phyloP scores from a whole-genome alignment of 805 yeast genomes.

The Candida odintsovae region DNA sequence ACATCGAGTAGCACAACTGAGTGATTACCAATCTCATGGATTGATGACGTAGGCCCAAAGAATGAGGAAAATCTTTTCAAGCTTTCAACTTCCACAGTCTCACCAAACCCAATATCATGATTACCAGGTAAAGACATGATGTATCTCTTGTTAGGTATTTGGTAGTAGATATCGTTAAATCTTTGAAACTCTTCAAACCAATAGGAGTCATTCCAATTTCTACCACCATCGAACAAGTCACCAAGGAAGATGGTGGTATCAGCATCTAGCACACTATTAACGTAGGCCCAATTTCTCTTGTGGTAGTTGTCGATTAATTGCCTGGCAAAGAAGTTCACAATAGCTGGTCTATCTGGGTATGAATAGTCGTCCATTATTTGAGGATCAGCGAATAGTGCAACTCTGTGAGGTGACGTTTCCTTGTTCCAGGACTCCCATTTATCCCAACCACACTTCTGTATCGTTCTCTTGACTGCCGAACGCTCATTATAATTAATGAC shows the following conservation, averaged over 20 bases:
- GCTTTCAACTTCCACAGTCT: conserved; percentile 52
- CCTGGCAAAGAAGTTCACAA: conserved; percentile 49
- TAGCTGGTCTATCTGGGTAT: conserved; percentile 62
- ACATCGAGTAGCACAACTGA: conserved; percentile 75
- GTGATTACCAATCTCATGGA: conserved; percentile 56
- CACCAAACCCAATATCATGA: conserved; percentile 94
- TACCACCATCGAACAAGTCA: conserved; percentile 91
- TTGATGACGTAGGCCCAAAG: conserved; percentile 67
- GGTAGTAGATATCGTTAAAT: conserved; percentile 62
- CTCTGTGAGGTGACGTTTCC: conserved; percentile 35
- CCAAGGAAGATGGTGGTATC: conserved; percentile 78
- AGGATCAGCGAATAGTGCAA: conserved; percentile 83
- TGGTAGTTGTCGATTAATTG: conserved; percentile 72
- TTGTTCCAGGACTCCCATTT: conserved; percentile 58
- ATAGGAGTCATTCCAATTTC: conserved; percentile 68
- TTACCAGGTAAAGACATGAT: conserved; percentile 73
- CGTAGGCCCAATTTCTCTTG: conserved; percentile 61
- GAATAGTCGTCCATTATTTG: conserved; percentile 88
- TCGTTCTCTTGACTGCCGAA: conserved; percentile 37
- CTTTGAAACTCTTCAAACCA: conserved; percentile 72
- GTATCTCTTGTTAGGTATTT: conserved; percentile 38
- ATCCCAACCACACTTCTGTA: conserved; percentile 54
- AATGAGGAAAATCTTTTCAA: conserved; percentile 57
- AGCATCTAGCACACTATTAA: conserved; percentile 59
- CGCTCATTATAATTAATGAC: conserved; percentile 51